Evolutionary conservation across 768 basidiomycete species (phyloP).

Genomic region (Tremella fuciformis): DNA sequence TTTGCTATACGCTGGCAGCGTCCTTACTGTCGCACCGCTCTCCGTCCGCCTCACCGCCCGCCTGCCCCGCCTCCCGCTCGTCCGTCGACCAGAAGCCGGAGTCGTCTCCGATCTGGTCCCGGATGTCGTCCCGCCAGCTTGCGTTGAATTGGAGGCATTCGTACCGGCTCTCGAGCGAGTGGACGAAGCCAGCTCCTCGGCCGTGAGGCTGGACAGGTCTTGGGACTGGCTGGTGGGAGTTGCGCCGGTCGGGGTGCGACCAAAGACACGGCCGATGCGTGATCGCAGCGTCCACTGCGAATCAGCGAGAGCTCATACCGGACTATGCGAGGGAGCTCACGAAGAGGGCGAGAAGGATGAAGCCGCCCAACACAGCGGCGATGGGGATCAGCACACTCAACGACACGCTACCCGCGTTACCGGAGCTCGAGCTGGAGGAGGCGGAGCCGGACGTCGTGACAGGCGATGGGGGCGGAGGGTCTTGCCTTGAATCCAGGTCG

Average conservation of each 20-base stretch:
- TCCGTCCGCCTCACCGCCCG: slow-evolving; percentile 29
- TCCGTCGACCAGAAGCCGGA: neutral
- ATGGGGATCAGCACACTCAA: slow-evolving; percentile 23
- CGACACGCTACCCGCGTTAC: slow-evolving; percentile 2
- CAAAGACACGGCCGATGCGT: neutral
- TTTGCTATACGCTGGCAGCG: slow-evolving; percentile 41
- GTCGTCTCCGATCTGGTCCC: slow-evolving; percentile 5
- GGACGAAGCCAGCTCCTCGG: slow-evolving; percentile 20
- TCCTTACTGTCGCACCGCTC: slow-evolving; percentile 38
- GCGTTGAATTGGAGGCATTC: neutral
- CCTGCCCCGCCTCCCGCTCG: slow-evolving; percentile 11
- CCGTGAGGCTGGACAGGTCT: slow-evolving; percentile 19
- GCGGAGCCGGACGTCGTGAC: neutral
- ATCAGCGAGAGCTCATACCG: too few relatives aligned
- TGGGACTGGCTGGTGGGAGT: neutral
- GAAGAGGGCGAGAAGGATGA: slow-evolving; percentile 12
- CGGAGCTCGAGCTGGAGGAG: slow-evolving; percentile 6
- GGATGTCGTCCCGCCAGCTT: neutral
- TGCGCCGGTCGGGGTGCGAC: neutral
- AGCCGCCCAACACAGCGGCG: slow-evolving; percentile 10
- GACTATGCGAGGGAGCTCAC: slow-evolving; percentile 16
- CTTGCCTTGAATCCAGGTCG: too few relatives aligned
- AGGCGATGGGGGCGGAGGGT: neutral
- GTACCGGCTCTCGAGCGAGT: neutral
- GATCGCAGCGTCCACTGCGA: too few relatives aligned